Evolutionary conservation across 805 yeast genomes (phyloP).

Genomic region (Kazachstania psychrophila): DNA sequence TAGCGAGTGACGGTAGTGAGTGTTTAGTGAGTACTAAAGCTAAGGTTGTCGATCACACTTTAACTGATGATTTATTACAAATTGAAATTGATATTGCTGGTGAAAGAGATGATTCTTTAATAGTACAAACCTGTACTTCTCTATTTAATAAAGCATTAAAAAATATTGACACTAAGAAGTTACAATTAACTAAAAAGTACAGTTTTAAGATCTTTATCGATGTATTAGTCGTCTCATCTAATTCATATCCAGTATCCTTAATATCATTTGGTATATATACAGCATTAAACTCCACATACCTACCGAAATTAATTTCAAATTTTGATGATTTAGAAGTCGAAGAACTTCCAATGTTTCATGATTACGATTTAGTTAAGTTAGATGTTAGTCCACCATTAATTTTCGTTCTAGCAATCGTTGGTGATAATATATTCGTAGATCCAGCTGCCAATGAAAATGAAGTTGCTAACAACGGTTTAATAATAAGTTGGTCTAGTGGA

Average conservation of each 20-base stretch:
- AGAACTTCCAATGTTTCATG: constrained; percentile 85
- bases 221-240: constrained; percentile 64
- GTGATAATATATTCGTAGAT: constrained; percentile 58
- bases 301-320: constrained; percentile 65
- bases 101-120: constrained; percentile 66
- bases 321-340: constrained; percentile 60
- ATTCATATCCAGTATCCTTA: constrained; percentile 73
- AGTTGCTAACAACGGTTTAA: constrained; percentile 75
- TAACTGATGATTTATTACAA: constrained; percentile 45
- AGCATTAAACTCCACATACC: constrained; percentile 67
- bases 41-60: constrained; percentile 52
- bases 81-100: constrained; percentile 80
- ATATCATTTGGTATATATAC: constrained; percentile 72
- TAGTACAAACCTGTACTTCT: constrained; percentile 55
- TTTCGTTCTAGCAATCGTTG: constrained; percentile 69
- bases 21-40: constrained; percentile 87
- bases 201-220: constrained; percentile 73
- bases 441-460: constrained; percentile 86
- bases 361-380: constrained; percentile 66
- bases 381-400: constrained; percentile 52
- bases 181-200: constrained; percentile 63
- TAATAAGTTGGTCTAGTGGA: constrained; percentile 64
- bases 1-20: constrained; percentile 84
- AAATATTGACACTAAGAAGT: constrained; percentile 38
- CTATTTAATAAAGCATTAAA: constrained; percentile 34